These are phyloP conservation scores for Alloteropsis semialata DNA, from an alignment of 176 grass and related monocot species.

Conservation along the genomic window DNA sequence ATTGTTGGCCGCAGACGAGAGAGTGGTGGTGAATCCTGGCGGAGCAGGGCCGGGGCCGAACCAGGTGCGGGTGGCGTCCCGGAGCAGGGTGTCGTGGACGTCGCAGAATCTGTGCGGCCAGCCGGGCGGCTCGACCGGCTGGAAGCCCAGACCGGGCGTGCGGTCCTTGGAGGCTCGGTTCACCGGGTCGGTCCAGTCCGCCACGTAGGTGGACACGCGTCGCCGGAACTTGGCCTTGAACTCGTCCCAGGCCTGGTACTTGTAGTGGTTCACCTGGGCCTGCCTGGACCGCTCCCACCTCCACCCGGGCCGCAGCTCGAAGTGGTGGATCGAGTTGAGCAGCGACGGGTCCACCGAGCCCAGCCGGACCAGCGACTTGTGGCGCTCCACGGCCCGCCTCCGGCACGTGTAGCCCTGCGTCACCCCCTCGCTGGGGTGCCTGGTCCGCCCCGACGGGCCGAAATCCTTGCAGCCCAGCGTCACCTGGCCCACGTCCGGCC, in stretches of 20 bases:
- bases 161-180: slow-evolving; percentile 57
- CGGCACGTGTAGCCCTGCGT: slow-evolving; percentile 68
- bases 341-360: slow-evolving; percentile 26
- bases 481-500: slow-evolving; percentile 31
- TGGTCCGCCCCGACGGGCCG: slow-evolving; percentile 40
- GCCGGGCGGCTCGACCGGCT: slow-evolving; percentile 44
- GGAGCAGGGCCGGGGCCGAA: slow-evolving; percentile 38
- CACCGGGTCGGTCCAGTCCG: slow-evolving; percentile 53
- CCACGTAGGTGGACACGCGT: slow-evolving; percentile 57
- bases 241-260: slow-evolving; percentile 78
- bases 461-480: slow-evolving; percentile 46
- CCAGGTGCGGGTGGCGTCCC: slow-evolving; percentile 38
- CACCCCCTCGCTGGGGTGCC: slow-evolving; percentile 40
- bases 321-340: slow-evolving; percentile 64
- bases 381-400: slow-evolving; percentile 36
- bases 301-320: slow-evolving; percentile 17
- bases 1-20: no score
- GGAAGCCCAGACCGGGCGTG: slow-evolving; percentile 51
- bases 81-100: slow-evolving; percentile 36
- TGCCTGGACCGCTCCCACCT: background rate
- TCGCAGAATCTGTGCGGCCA: slow-evolving; percentile 64
- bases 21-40: no score
- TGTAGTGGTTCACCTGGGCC: slow-evolving; percentile 65
- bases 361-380: slow-evolving; percentile 68
- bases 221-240: slow-evolving; percentile 62